Evolutionary conservation across 768 basidiomycete species (phyloP), one percentile per base, ranked within the genome.

Genomic region (Russula lepida): DNA sequence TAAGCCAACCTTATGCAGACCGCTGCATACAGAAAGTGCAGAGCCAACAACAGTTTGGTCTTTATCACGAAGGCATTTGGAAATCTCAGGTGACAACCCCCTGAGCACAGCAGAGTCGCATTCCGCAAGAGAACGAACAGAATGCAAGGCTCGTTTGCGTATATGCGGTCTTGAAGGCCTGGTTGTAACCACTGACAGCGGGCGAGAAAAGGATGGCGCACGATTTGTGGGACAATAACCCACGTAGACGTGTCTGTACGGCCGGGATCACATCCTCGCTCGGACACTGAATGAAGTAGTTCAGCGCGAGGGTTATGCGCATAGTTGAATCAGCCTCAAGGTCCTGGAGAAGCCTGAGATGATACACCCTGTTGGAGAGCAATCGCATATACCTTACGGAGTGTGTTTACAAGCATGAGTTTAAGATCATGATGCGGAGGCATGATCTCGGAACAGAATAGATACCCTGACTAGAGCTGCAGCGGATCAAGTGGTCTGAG

Each of bases 401-500:
- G 70, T 5, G 91, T 92, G 66, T 94, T 94, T 60, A 93, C 84
- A 23, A 92, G 78, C 86, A 94, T 91, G 25, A 94, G 75, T 54
- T 83, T 80, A 33, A 92, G 75, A 62, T 91, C 89, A 68, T 91
- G 83, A 39, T 78, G 71, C 8, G 74, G 67, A 41, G 83, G 81
- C 84, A 93, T 89, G 23, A 89, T 71, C 68, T 88, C 83, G 56
- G 78, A 71, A 68, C 90, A 92, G 69, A 89, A 92, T 7, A 86
- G 72, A 73, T 92, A 92, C 13, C 89, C 90, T 93, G 65, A 6
- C 30, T 25, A 54, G 33, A 28, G 23, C 4, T 23, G 37, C 43
- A 56, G 52, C 30, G 32, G 54, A n/a, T 2, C 21, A 32, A 28
- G 51, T 21, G 15, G 32, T 54, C 19, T 19, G 12, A 15, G 13